Percentiles rank a stretch among this genome's conserved stretches.
phyloP scores from a whole-genome alignment of 352 stramenopile species.

The Pythium biforme region DNA sequence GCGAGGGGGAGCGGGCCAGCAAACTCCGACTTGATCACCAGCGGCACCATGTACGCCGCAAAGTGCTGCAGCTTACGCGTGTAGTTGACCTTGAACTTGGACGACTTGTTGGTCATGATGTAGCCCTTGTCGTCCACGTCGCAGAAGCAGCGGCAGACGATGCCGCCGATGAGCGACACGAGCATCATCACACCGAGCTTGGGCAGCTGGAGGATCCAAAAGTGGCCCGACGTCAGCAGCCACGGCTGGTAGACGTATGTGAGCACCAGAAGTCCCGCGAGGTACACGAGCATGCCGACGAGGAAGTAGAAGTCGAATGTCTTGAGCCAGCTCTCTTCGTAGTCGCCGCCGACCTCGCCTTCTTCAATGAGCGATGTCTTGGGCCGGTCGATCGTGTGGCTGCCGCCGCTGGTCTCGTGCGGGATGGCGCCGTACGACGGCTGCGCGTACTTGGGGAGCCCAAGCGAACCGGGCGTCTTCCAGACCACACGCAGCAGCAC shows the following conservation, averaged over 20 bases:
- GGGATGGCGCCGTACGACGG: conserved; percentile 44
- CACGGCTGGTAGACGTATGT: conserved; percentile 49
- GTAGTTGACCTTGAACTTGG: conserved; percentile 88
- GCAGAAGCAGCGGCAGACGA: conserved; percentile 82
- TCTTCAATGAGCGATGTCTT: conserved; percentile 67
- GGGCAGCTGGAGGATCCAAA: conserved; percentile 38
- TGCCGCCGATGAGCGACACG: conserved; percentile 70
- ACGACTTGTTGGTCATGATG: conserved; percentile 76
- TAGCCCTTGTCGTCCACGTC: conserved; percentile 80
- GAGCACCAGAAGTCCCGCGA: conserved; percentile 39
- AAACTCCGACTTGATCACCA: conserved; percentile 69
- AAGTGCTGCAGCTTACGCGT: conserved; percentile 81
- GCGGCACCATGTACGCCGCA: conserved; percentile 75
- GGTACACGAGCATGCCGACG: conserved; percentile 47
- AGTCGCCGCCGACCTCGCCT: conserved; percentile 55
- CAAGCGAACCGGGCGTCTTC: conserved; percentile 44
- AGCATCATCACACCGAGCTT: conserved; percentile 59
- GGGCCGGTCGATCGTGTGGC: conserved; percentile 30
- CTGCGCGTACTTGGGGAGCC: conserved; percentile 37
- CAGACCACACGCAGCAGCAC: conserved; percentile 67
- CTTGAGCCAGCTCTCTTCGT: conserved; percentile 49
- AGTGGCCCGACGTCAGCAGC: conserved; percentile 33
- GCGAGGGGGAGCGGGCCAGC: conserved; percentile 57
- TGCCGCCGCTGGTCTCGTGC: conserved; percentile 32
- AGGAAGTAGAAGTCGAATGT: conserved; percentile 68